Percentiles rank a stretch among this genome's conserved stretches.
Evolutionary conservation across 2,329 filamentous ascomycete genomes (phyloP).

Genomic region (Ascochyta lentis): DNA sequence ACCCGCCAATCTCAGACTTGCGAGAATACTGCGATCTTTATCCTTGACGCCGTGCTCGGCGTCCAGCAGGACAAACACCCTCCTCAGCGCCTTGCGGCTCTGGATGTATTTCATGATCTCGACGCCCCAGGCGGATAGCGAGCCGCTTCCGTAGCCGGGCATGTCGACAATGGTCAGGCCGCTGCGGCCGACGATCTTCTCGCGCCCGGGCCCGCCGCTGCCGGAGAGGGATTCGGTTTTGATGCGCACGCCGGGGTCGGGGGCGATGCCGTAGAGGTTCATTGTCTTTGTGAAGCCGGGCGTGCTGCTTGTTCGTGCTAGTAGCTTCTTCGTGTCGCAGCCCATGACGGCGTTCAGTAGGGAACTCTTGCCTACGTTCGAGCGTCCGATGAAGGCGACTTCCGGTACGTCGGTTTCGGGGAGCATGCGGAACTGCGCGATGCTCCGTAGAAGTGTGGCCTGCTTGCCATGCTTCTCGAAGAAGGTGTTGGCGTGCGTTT

Average conservation of each 20-base stretch:
- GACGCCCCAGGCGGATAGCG: slow-evolving; percentile 66
- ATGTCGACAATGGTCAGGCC: slow-evolving; percentile 70
- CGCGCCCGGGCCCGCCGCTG: slow-evolving; percentile 14
- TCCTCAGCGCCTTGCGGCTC: slow-evolving; percentile 65
- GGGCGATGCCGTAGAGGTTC: slow-evolving; percentile 69
- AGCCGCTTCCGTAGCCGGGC: slow-evolving; percentile 73
- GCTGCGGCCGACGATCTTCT: slow-evolving; percentile 46
- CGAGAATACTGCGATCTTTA: slow-evolving; percentile 65
- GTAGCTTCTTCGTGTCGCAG: slow-evolving; percentile 52
- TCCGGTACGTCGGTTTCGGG: slow-evolving; percentile 63
- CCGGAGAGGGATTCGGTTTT: slow-evolving; percentile 20
- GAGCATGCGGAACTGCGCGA: slow-evolving; percentile 66
- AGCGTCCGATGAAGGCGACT: slow-evolving; percentile 71
- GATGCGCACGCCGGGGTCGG: slow-evolving; percentile 31
- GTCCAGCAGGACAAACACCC: slow-evolving; percentile 71
- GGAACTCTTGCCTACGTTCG: slow-evolving; percentile 73
- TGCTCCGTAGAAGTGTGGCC: slow-evolving; percentile 65
- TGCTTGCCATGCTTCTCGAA: slow-evolving; percentile 50
- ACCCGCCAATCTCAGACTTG: slow-evolving; percentile 61
- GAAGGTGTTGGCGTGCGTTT: slow-evolving; percentile 51
- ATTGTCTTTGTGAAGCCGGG: slow-evolving; percentile 69
- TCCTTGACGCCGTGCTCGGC: slow-evolving; percentile 67
- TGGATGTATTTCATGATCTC: slow-evolving; percentile 74
- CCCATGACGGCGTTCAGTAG: slow-evolving; percentile 67
- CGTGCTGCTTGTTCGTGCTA: slow-evolving; percentile 60